Percentiles rank a stretch among this genome's conserved stretches.
Conservation (phyloP, 306 rosid genomes). For the Vigna unguiculata region DNA sequence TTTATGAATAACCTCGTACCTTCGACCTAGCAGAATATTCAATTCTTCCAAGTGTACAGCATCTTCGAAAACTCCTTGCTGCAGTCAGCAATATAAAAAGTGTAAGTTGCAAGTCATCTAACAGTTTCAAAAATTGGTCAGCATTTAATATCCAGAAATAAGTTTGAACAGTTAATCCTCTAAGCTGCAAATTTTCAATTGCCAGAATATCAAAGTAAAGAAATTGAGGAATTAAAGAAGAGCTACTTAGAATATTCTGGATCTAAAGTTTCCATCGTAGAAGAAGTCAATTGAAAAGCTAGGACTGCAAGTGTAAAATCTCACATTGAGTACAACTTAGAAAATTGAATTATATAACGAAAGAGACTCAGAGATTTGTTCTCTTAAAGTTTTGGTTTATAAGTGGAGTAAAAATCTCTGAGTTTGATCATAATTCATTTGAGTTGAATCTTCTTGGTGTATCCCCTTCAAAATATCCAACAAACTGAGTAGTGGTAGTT, state of each 20-base stretch:
- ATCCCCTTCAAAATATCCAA: no score
- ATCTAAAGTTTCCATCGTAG: neutral
- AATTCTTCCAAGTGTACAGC: constrained; percentile 84
- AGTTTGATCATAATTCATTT: no score
- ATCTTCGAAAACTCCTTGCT: constrained; percentile 68
- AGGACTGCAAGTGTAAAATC: neutral
- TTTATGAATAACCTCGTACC: constrained; percentile 50
- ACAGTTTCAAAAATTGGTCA: constrained; percentile 6
- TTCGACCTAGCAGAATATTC: constrained; percentile 60
- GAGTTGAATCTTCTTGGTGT: no score
- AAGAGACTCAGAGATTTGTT: no score
- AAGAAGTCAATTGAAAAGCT: neutral
- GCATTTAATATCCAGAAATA: constrained; percentile 19
- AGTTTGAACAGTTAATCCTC: neutral
- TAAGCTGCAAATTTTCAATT: constrained; percentile 13
- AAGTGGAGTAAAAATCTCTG: no score
- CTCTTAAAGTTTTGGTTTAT: no score
- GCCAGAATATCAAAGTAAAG: constrained; percentile 15
- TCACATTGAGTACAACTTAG: no score
- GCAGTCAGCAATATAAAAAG: constrained; percentile 40
- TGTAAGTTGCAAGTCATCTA: constrained; percentile 2
- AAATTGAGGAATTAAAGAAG: constrained; percentile 10
- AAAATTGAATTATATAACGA: no score
- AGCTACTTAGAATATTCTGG: neutral
- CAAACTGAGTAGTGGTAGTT: no score